Base-by-base conservation (phyloP, 2,329 filamentous ascomycete species). In the Talaromyces sp. region DNA sequence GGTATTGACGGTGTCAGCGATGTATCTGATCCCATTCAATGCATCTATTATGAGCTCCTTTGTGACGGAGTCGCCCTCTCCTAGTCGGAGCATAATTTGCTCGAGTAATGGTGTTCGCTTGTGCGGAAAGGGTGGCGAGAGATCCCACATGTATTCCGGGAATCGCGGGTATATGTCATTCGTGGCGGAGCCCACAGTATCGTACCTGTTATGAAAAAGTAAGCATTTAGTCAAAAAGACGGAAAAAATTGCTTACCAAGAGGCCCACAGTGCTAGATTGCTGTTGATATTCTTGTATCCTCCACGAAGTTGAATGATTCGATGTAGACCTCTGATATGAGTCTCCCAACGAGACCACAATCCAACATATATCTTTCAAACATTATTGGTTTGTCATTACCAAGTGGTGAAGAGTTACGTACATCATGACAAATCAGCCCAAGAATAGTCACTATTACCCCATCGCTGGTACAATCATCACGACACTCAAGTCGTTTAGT, bases 341-440 rank as follows among this genome's bases (percentile, higher is more conserved):
- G 69, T 62, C 4, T 37, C 62, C 66, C 67, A 72, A 39, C 71
- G 68, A 49, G 68, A 63, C 57, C 68, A 64, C n/a, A 57, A 68
- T 3, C 70, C 69, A 4, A 72, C 66, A 56, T 70, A 70, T 50
- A 67, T 52, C 61, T 65, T 27, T 22, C n/a, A 67, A 5, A 25
- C 6, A 47, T 19, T 2, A 22, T 57, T 45, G 31, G 35, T 22
- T 6, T 9, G 2, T 22, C 1, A 22, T 13, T 19, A 3, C 22
- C 6, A 35, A 3, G 25, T 43, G 10, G 11, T 19, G 10, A 19
- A 25, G 31, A 4, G 37, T 37, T 10, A 25, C 68, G 15, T 13
- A 71, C 70, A 68, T 71, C 70, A 41, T 71, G 70, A 25, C 70
- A 71, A n/a, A 71, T 69, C 61, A 71, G 66, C 10, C 70, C 70